phyloP scores from a whole-genome alignment of 345 rosid genomes.

The Lepidium sativum region DNA sequence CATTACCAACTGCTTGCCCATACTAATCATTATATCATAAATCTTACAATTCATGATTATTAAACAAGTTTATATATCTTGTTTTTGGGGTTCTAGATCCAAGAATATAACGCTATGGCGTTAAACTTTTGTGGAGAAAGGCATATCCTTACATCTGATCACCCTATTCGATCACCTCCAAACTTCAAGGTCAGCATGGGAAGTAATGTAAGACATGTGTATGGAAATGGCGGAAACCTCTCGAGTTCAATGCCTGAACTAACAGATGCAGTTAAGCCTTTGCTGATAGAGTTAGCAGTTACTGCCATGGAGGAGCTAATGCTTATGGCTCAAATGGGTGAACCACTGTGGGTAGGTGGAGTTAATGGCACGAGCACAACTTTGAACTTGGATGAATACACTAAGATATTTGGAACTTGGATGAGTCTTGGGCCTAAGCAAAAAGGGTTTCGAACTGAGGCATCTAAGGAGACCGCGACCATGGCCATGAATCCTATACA shows the following conservation, averaged over 20 bases:
- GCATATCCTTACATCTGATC: conserved; percentile 36
- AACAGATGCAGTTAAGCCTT: conserved; percentile 49
- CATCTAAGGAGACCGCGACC: conserved; percentile 52
- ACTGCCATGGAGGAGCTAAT: conserved; percentile 87
- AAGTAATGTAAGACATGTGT: conserved; percentile 39
- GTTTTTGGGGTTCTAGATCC: conserved; percentile 35
- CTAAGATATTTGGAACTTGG: conserved; percentile 39
- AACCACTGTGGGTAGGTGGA: conserved; percentile 67
- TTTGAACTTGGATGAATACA: conserved; percentile 65
- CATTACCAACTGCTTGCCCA: not conserved
- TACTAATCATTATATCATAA: not conserved
- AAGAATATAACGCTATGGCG: conserved; percentile 47
- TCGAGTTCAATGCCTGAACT: conserved; percentile 32
- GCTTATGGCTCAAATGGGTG: conserved; percentile 64
- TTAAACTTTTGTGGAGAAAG: conserved; percentile 55
- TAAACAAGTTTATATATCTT: not conserved
- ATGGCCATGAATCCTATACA: conserved; percentile 61
- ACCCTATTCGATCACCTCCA: conserved; percentile 23
- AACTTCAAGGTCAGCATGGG: conserved; percentile 40
- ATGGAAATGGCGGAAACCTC: conserved; percentile 49
- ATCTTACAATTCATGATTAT: not conserved
- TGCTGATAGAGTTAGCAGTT: conserved; percentile 70
- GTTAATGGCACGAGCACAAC: conserved; percentile 34
- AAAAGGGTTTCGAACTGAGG: conserved; percentile 63
- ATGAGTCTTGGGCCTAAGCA: conserved; percentile 61